phyloP scores from a whole-genome alignment of 352 stramenopile species.

The Phytophthora hybrid region DNA sequence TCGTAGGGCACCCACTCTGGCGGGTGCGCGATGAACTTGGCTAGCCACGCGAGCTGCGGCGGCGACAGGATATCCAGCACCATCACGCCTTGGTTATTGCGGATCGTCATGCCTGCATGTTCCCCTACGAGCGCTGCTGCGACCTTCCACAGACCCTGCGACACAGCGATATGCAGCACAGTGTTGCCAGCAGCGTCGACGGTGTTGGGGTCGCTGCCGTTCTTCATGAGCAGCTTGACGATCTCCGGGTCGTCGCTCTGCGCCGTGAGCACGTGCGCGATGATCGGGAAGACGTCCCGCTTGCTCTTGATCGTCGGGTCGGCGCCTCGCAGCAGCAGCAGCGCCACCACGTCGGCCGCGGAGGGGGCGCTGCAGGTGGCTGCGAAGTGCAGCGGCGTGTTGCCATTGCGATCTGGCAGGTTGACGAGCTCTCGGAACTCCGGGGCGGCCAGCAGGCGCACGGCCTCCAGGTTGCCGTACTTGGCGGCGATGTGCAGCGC shows the following conservation, averaged over 20 bases:
- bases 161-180: slow-evolving; percentile 82
- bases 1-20: slow-evolving; percentile 77
- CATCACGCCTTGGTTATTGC: slow-evolving; percentile 76
- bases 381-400: slow-evolving; percentile 86
- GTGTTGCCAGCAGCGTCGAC: slow-evolving; percentile 76
- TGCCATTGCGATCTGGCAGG: slow-evolving; percentile 75
- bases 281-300: slow-evolving; percentile 77
- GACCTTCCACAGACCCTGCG: slow-evolving; percentile 79
- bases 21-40: slow-evolving; percentile 78
- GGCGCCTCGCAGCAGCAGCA: slow-evolving; percentile 63
- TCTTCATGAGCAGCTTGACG: slow-evolving; percentile 75
- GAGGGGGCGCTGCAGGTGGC: slow-evolving; percentile 62
- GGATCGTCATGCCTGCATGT: slow-evolving; percentile 74
- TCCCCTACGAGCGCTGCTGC: slow-evolving; percentile 71
- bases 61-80: slow-evolving; percentile 81
- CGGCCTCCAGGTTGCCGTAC: slow-evolving; percentile 74
- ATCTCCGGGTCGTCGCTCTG: slow-evolving; percentile 78
- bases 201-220: slow-evolving; percentile 82
- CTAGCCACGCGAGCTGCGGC: slow-evolving; percentile 75
- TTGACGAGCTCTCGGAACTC: slow-evolving; percentile 75
- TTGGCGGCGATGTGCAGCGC: slow-evolving; percentile 86
- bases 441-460: slow-evolving; percentile 56
- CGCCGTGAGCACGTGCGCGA: slow-evolving; percentile 77
- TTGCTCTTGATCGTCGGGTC: slow-evolving; percentile 79
- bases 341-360: slow-evolving; percentile 62